Conservation (phyloP, 176 grass and related monocot species). For the Zoysia japonica region DNA sequence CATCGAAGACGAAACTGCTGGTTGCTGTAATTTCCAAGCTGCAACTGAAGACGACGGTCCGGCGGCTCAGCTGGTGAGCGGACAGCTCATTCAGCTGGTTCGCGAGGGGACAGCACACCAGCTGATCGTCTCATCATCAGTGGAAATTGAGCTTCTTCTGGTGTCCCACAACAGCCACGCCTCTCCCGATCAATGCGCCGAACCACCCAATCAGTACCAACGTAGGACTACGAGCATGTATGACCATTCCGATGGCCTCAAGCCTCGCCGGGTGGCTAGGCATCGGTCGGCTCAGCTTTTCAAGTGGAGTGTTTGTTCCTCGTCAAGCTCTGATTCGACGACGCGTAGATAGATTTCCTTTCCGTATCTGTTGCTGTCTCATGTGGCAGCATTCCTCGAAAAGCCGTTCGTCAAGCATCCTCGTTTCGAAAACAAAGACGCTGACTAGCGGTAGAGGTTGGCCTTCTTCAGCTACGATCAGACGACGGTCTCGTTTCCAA, state of each 20-base stretch:
- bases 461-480: not conserved
- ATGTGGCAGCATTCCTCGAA: not conserved
- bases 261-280: too few relatives aligned
- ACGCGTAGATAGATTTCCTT: not conserved
- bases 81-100: constrained; percentile 25
- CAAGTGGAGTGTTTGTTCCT: too few relatives aligned
- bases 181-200: not conserved
- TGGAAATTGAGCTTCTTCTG: not conserved
- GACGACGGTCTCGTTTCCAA: not conserved
- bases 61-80: not conserved
- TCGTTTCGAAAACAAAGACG: not conserved
- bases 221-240: not conserved
- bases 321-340: not conserved
- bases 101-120: constrained; percentile 18
- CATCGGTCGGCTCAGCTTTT: too few relatives aligned
- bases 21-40: too few relatives aligned
- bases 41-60: not conserved
- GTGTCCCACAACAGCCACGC: not conserved
- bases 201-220: not conserved
- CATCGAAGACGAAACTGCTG: too few relatives aligned
- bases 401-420: constrained; percentile 7
- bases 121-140: not conserved
- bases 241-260: not conserved
- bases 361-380: not conserved
- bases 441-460: not conserved